Percentiles rank a stretch among this genome's conserved stretches.
phyloP scores from a whole-genome alignment of 441 rosid species.

The Populus trichocarpa region DNA sequence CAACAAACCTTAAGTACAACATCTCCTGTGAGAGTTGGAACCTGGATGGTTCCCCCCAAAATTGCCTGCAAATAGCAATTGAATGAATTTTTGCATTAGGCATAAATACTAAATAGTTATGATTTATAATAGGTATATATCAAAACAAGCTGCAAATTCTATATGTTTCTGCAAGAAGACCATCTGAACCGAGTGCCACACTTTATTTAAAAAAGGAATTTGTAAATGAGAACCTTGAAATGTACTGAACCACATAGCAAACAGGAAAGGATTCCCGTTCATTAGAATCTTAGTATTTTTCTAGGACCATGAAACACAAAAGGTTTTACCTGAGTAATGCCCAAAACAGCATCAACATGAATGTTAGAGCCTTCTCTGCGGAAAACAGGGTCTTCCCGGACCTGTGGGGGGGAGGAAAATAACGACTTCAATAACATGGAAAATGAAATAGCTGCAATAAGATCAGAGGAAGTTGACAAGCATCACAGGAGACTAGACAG shows the following conservation, averaged over 20 bases:
- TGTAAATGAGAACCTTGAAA: background rate
- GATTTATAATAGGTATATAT: background rate
- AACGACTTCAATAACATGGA: background rate
- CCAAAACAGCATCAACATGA: slow-evolving; percentile 82
- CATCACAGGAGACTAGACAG: background rate
- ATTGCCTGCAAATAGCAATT: slow-evolving; percentile 61
- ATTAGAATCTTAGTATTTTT: background rate
- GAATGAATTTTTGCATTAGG: background rate
- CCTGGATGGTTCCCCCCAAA: slow-evolving; percentile 96
- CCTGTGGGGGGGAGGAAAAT: slow-evolving; percentile 37
- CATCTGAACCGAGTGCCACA: background rate
- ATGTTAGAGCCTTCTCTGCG: slow-evolving; percentile 92
- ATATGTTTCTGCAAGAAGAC: background rate
- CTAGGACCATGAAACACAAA: background rate
- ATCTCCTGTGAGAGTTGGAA: slow-evolving; percentile 96
- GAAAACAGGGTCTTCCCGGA: slow-evolving; percentile 92
- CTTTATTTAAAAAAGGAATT: background rate
- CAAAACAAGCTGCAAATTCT: background rate
- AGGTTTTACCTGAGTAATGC: slow-evolving; percentile 73
- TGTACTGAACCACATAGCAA: slow-evolving; percentile 3
- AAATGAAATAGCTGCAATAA: background rate
- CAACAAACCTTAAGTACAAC: slow-evolving; percentile 77
- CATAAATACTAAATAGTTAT: background rate
- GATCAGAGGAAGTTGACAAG: background rate
- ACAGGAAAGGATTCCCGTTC: background rate